A percentile compares a stretch with the other conserved stretches of the same genome.
phyloP scores from a whole-genome alignment of 2,329 filamentous ascomycete species.

The Chaetothyriales sp. region DNA sequence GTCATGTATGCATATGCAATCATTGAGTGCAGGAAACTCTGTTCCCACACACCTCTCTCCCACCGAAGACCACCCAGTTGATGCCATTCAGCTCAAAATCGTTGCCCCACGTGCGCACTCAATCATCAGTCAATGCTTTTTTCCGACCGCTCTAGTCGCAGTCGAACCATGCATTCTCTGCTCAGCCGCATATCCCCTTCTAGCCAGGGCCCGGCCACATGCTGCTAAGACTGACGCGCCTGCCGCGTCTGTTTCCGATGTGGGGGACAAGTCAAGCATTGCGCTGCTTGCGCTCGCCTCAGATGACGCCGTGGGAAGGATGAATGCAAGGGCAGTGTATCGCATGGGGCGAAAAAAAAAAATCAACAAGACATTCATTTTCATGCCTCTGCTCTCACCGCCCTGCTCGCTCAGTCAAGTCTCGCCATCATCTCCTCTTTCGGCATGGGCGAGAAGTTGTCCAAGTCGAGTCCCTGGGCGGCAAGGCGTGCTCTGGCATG shows the following conservation, averaged over 20 bases:
- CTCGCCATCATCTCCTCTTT: conserved; percentile 97
- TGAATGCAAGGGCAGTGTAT: neutral
- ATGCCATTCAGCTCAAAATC: neutral
- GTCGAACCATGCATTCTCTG: neutral
- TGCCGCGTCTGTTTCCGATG: neutral
- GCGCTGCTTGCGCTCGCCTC: neutral
- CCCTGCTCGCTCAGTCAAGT: conserved; percentile 57
- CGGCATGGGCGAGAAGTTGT: conserved; percentile 78
- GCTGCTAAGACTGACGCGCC: neutral
- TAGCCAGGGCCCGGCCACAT: neutral
- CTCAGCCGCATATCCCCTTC: neutral
- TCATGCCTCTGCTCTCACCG: neutral
- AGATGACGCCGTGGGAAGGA: neutral
- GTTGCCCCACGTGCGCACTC: neutral
- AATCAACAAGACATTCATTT: neutral
- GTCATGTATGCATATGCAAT: neutral
- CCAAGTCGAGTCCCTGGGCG: conserved; percentile 72
- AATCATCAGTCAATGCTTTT: neutral
- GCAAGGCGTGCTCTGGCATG: conserved; percentile 64
- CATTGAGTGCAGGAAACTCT: neutral
- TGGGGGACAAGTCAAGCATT: neutral
- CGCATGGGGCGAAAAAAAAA: neutral
- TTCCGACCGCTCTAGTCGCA: neutral
- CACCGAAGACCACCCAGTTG: neutral
- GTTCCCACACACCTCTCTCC: neutral